Conservation (phyloP, 139 green algal genomes). For the Pedinophyceae sp. region DNA sequence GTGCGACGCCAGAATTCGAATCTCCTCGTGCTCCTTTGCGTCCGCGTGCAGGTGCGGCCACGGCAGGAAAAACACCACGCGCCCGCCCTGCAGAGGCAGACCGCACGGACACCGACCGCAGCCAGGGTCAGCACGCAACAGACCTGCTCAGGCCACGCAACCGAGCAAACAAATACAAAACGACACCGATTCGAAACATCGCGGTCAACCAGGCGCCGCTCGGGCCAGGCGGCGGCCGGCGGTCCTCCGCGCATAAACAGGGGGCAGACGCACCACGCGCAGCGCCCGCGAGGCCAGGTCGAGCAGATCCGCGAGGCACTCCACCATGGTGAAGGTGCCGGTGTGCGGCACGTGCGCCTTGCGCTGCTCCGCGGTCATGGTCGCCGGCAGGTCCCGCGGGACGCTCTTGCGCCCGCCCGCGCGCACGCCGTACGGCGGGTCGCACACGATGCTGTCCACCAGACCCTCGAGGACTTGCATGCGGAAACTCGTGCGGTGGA, state of each 20-base stretch:
- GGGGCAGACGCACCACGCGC: slow-evolving; percentile 14
- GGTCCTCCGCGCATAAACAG: neutral
- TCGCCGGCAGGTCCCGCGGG: no score
- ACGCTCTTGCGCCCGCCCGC: slow-evolving; percentile 70
- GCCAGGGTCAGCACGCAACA: neutral
- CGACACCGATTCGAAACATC: neutral
- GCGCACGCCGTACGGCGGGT: slow-evolving; percentile 89
- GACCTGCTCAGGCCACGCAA: neutral
- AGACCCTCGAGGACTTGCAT: slow-evolving; percentile 26
- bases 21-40: slow-evolving; percentile 20
- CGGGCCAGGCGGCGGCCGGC: neutral
- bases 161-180: neutral
- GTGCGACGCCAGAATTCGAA: slow-evolving; percentile 35
- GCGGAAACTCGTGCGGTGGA: no score
- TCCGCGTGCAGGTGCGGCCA: slow-evolving; percentile 31
- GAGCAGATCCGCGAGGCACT: slow-evolving; percentile 83
- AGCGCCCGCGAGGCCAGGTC: slow-evolving; percentile 59
- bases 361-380: slow-evolving; percentile 10
- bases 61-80: slow-evolving; percentile 58
- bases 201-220: neutral
- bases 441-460: slow-evolving; percentile 71
- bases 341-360: slow-evolving; percentile 59
- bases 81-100: slow-evolving; percentile 18
- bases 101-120: neutral
- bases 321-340: slow-evolving; percentile 55